phyloP scores from a whole-genome alignment of 129 eudicot species.

The Tagetes erecta region DNA sequence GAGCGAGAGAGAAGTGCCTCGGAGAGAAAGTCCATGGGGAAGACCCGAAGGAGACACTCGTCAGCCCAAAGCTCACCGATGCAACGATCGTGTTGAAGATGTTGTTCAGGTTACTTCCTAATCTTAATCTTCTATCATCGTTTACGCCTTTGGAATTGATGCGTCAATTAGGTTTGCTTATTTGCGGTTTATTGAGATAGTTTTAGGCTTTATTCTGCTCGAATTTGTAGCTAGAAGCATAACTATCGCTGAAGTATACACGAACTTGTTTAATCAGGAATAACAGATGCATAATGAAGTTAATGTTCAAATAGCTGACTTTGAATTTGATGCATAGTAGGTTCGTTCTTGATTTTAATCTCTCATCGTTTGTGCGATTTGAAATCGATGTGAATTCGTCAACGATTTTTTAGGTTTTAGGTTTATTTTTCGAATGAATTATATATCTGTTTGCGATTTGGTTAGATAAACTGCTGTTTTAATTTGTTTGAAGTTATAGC shows the following conservation, averaged over 20 bases:
- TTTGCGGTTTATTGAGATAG: neutral
- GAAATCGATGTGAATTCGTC: constrained; percentile 9
- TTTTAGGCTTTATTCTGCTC: too few relatives aligned
- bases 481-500: constrained; percentile 7
- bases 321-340: neutral
- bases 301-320: too few relatives aligned
- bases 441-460: neutral
- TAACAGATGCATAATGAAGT: too few relatives aligned
- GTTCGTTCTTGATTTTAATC: constrained; percentile 26
- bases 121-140: neutral
- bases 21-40: constrained; percentile 99
- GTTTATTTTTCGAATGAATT: neutral
- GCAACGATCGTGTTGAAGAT: constrained; percentile 96
- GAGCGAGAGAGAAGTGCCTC: constrained; percentile 77
- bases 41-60: constrained; percentile 62
- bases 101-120: constrained; percentile 57
- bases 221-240: too few relatives aligned
- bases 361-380: neutral
- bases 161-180: neutral
- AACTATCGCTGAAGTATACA: too few relatives aligned
- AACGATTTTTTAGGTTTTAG: neutral
- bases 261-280: too few relatives aligned
- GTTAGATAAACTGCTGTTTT: neutral
- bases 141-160: constrained; percentile 3
- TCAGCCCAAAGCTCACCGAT: constrained; percentile 83